Evolutionary conservation across 371 early-diverging fungal genomes (phyloP), one percentile per base, ranked within the genome.

Genomic region (Batrachochytrium dendrobatidis): DNA sequence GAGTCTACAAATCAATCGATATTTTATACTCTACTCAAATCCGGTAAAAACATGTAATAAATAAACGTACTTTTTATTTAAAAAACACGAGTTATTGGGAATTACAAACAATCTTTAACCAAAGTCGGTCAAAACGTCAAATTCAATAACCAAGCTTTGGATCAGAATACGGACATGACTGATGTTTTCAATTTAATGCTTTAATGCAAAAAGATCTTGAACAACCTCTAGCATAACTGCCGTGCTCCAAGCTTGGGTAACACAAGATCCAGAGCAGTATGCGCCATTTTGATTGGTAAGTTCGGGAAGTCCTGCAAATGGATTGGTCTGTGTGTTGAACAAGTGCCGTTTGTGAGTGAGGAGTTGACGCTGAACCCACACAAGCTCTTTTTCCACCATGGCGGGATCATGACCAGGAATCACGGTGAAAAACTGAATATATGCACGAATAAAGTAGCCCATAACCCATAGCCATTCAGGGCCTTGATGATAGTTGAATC

Each of bases 401-500:
- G 18, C 34, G 18, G 49, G 44, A 26, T 57, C 59, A 28, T 70
- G 56, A 0, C 66, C 67, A 1, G 53, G 58, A 3, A 69, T 72
- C 44, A 58, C 44, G 3, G 65, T 64, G 57, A 78, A 74, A 63
- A 94, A 90, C 31, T 79, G 58, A n/a, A 88, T 66, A 46, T 86
- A 87, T 1, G 98, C 92, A 15, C 89, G 84, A 55, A 94, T 74
- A 70, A 85, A 95, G 74, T 85, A 93, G 0, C 94, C 95, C 0
- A 84, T 76, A 15, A 82, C 79, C 95, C 95, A 98, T 5, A 95
- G 77, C 98, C 98, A 98, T 80, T 98, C 98, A 26, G 87, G 87
- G 3, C 96, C 98, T 64, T 96, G 92, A 64, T 98, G 97, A 66
- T 98, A 98, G 66, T 98, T 98, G 71, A 86, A 88, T 15, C 98